A percentile compares a stretch with the other conserved stretches of the same genome.
phyloP scores from a whole-genome alignment of 2,329 filamentous ascomycete genomes.

The Huntiella moniliformis region DNA sequence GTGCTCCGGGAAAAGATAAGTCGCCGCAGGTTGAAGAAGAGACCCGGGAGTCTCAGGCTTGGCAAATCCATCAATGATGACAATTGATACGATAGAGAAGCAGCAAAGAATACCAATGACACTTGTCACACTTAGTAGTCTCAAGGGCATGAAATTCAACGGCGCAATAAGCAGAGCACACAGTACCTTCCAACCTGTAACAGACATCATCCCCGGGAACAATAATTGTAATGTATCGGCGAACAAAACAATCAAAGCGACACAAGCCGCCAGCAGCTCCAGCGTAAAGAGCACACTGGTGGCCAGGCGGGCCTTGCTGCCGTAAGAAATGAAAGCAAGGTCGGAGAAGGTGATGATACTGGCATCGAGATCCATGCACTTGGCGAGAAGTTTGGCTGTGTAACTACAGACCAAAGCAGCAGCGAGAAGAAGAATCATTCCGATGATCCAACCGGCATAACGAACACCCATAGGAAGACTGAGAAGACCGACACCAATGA shows the following conservation, averaged over 20 bases:
- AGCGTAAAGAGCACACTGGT: slow-evolving; percentile 76
- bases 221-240: slow-evolving; percentile 70
- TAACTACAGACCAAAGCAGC: slow-evolving; percentile 64
- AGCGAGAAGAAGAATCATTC: slow-evolving; percentile 53
- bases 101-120: slow-evolving; percentile 84
- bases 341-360: slow-evolving; percentile 88
- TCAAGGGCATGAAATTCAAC: slow-evolving; percentile 67
- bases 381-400: slow-evolving; percentile 68
- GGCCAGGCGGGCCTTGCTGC: slow-evolving; percentile 57
- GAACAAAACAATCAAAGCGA: slow-evolving; percentile 79
- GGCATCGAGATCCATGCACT: slow-evolving; percentile 71
- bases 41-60: slow-evolving; percentile 69
- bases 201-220: slow-evolving; percentile 46
- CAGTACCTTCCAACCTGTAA: slow-evolving; percentile 66
- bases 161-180: slow-evolving; percentile 64
- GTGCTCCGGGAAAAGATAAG: slow-evolving; percentile 66
- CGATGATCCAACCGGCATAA: slow-evolving; percentile 76
- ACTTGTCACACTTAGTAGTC: slow-evolving; percentile 73
- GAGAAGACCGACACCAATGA: slow-evolving; percentile 78
- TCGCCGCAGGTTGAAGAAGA: slow-evolving; percentile 58
- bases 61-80: slow-evolving; percentile 69
- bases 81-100: slow-evolving; percentile 68
- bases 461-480: slow-evolving; percentile 76
- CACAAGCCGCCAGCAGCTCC: slow-evolving; percentile 72
- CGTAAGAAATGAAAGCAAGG: slow-evolving; percentile 79